These are phyloP conservation scores for Asclepias syriaca DNA, from an alignment of 257 asterid species.

Conservation along the genomic window DNA sequence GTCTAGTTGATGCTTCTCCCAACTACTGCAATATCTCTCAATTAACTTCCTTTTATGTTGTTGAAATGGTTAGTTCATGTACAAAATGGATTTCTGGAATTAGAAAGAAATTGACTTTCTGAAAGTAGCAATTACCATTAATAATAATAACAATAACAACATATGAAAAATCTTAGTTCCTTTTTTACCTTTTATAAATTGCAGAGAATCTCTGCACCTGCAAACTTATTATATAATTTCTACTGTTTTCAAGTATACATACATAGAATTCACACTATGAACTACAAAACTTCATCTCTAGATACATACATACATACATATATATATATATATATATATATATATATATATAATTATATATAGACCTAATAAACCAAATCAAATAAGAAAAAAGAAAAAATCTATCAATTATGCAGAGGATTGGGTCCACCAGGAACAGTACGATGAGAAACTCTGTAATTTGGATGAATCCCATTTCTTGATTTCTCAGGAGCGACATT, in stretches of 20 bases:
- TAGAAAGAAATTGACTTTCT: neutral
- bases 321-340: too few species aligned
- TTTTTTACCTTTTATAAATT: neutral
- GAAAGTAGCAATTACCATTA: neutral
- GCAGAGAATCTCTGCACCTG: neutral
- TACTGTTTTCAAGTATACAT: neutral
- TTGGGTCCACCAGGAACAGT: conserved; percentile 58
- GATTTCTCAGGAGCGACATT: conserved; percentile 22
- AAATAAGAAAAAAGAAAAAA: neutral
- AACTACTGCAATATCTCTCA: neutral
- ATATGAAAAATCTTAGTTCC: neutral
- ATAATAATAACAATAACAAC: neutral
- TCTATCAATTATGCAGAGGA: conserved; percentile 51
- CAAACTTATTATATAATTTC: neutral
- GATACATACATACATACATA: neutral
- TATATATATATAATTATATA: too few species aligned
- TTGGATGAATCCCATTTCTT: conserved; percentile 12
- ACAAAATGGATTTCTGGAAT: neutral
- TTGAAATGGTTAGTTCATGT: neutral
- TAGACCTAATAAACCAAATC: neutral
- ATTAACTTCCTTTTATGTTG: neutral
- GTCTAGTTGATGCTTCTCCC: too few species aligned
- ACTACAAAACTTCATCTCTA: conserved; percentile 18
- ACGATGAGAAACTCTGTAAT: conserved; percentile 27
- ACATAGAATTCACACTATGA: conserved; percentile 2